Base-by-base conservation (phyloP, 805 yeast genomes). In the Zygosaccharomyces bailii region DNA sequence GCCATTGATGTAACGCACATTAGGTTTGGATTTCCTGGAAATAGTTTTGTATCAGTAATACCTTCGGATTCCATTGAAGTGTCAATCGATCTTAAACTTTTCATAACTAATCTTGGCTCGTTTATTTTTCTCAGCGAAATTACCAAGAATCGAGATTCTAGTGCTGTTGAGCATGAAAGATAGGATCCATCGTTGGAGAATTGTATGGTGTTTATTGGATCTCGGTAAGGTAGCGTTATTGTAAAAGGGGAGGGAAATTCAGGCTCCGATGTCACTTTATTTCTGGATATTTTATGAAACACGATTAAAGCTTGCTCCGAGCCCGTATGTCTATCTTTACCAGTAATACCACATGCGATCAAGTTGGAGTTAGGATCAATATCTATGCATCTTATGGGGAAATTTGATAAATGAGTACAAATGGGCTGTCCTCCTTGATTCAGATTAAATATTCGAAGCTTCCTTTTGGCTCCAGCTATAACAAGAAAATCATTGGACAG, bases 11-110 rank as follows among this genome's bases (percentile, higher is more conserved):
- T 73, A 4, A 78, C 70, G 32, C 73, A 73, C 77, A 81, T 74
- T 34, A 74, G 65, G 23, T 72, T 63, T 46, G 77, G 65, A 51
- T 80, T 78, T 32, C 79, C 81, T 0, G 88, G 87, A 61, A 84
- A 82, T 60, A 89, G 84, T 44, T 76, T 75, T 5, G 86, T 66
- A 50, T 82, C 86, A 0, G 98, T 91, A 30, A 91, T 86, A 2
- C 97, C 97, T 60, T 90, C 97, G 45, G 86, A 79, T 49, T 86
- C 95, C 52, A 84, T 64, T 0, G 83, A 76, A 0, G 83, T 78
- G 44, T 81, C 86, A 4, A 80, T 62, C 4, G 79, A 71, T 35
- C 90, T 65, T 27, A 78, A 72, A 0, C 87, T 81, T 52, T 83
- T 81, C 83, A 84, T 77, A 1, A 84, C 75, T 20, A 84, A 63